Evolutionary conservation across 257 asterid species (phyloP).

Genomic region (Nemophila menziesii): DNA sequence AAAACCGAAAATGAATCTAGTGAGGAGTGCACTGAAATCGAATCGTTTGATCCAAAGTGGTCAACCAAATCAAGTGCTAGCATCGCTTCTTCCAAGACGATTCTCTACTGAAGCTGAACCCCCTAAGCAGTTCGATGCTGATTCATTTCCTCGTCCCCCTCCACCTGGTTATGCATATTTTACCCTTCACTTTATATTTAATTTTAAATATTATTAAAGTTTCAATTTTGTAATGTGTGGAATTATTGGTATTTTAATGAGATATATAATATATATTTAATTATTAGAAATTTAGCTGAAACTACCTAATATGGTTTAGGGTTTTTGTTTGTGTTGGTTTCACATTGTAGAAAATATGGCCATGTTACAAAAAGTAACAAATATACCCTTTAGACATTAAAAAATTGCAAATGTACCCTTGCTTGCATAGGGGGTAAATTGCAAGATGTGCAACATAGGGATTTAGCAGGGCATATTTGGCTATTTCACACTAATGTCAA

Average conservation of each 20-base stretch:
- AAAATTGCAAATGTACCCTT: no score
- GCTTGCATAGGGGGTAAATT: no score
- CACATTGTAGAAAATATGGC: no score
- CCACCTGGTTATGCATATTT: conserved; percentile 22
- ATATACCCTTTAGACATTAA: no score
- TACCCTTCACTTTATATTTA: neutral
- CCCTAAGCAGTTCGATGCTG: conserved; percentile 19
- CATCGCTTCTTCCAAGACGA: conserved; percentile 17
- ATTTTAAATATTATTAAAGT: neutral
- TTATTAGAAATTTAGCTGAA: neutral
- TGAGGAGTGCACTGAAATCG: conserved; percentile 29
- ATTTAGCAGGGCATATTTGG: no score
- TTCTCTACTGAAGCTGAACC: conserved; percentile 37
- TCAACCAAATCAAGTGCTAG: conserved; percentile 8
- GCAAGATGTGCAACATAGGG: no score
- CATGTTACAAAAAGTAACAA: no score
- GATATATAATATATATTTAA: neutral
- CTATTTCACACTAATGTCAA: no score
- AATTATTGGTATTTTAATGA: neutral
- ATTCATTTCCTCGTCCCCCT: conserved; percentile 22
- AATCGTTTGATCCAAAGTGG: conserved; percentile 19
- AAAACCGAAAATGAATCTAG: conserved; percentile 21
- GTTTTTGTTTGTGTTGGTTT: conserved; percentile 6
- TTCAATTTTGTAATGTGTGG: neutral
- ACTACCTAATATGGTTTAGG: neutral